Evolutionary conservation across 352 stramenopile species (phyloP).

Genomic region (Pythium periplocum): DNA sequence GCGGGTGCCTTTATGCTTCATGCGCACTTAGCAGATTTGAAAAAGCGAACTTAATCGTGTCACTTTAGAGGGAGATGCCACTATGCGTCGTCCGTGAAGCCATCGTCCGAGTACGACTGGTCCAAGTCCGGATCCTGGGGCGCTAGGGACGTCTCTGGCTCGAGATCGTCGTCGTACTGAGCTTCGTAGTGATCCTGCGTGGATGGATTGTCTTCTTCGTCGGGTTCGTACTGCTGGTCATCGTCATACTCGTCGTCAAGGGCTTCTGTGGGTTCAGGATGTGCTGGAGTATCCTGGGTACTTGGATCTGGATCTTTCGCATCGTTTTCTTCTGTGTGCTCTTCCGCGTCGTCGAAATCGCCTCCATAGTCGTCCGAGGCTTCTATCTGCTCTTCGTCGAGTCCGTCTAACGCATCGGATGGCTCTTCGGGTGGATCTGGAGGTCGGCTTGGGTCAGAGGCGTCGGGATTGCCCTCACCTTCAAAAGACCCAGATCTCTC

Average conservation of each 20-base stretch:
- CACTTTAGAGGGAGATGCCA: neutral
- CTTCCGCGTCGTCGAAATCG: slow-evolving; percentile 42
- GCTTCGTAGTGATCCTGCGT: slow-evolving; percentile 3
- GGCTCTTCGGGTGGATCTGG: too few relatives aligned
- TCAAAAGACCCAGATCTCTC: too few relatives aligned
- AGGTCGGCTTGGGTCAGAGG: too few relatives aligned
- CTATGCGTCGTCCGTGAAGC: slow-evolving; percentile 25
- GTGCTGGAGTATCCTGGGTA: too few relatives aligned
- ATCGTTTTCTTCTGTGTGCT: neutral
- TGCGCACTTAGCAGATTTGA: too few relatives aligned
- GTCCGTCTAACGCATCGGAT: too few relatives aligned
- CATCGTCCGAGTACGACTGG: slow-evolving; percentile 35
- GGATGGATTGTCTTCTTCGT: slow-evolving; percentile 8
- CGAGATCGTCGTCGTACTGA: slow-evolving; percentile 18
- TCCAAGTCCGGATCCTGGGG: slow-evolving; percentile 13
- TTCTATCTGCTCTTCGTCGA: neutral
- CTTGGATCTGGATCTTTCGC: neutral
- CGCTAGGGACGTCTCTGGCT: neutral
- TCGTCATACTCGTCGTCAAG: slow-evolving; percentile 26
- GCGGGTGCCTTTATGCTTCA: too few relatives aligned
- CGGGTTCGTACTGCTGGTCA: slow-evolving; percentile 32
- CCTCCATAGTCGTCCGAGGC: slow-evolving; percentile 18
- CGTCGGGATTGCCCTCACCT: too few relatives aligned
- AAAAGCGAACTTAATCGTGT: too few relatives aligned
- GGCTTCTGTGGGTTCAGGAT: neutral